Percentiles rank a stretch among this genome's conserved stretches.
Evolutionary conservation across 345 rosid genomes (phyloP).

Genomic region (Citrus unshiu): DNA sequence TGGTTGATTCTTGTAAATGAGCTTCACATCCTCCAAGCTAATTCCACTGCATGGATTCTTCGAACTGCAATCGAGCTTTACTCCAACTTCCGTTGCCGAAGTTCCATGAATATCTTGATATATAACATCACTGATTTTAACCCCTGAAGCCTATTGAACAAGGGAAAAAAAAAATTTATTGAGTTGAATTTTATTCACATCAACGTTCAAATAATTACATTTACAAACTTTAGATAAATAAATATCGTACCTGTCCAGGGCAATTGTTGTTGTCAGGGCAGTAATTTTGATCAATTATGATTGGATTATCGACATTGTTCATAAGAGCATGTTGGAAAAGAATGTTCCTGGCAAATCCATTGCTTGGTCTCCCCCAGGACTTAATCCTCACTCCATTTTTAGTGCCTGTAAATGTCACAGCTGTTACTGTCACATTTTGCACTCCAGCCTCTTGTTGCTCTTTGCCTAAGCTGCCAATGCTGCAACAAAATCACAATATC

Average conservation of each 20-base stretch:
- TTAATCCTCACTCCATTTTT: conserved; percentile 43
- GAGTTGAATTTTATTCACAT: no score
- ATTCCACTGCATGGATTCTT: conserved; percentile 54
- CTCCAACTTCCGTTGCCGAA: conserved; percentile 53
- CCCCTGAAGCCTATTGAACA: conserved; percentile 52
- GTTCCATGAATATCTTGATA: conserved; percentile 58
- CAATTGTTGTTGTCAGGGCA: conserved; percentile 49
- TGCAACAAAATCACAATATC: no score
- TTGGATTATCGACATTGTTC: conserved; percentile 35
- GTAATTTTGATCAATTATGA: conserved; percentile 61
- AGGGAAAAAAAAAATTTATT: not conserved
- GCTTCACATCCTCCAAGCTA: conserved; percentile 45
- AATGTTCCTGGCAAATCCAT: conserved; percentile 21
- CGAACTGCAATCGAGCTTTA: conserved; percentile 57
- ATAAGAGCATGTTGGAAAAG: conserved; percentile 2
- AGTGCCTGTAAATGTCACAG: conserved; percentile 21
- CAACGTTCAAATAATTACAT: not conserved
- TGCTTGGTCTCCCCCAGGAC: conserved; percentile 31
- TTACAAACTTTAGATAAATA: not conserved
- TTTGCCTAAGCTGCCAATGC: no score
- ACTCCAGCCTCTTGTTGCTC: conserved; percentile 30
- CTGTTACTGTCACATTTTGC: conserved; percentile 32
- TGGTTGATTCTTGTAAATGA: conserved; percentile 26
- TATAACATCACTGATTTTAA: conserved; percentile 53
- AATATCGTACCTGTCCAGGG: conserved; percentile 34